Evolutionary conservation across 345 rosid genomes (phyloP), one percentile per base, ranked within the genome.

Genomic region (Eucalyptus leucophloia): DNA sequence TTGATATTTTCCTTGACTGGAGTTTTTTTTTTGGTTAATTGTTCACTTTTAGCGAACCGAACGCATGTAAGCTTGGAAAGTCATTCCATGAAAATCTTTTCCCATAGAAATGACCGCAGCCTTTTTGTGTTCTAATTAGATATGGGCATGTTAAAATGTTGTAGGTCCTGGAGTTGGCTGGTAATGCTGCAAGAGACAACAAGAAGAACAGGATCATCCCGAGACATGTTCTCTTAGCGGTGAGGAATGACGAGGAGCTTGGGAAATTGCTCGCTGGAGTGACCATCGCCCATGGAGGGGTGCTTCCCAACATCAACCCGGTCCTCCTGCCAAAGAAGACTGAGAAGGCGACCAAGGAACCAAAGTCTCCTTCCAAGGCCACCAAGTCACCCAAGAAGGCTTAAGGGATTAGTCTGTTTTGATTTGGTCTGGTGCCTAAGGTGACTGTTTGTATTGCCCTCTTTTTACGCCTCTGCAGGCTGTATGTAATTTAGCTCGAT

Each of bases 231-330:
- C 91, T 96, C 7, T 89, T 96, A 89, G 97, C 98, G 0, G 94
- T 96, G 87, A 94, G 98, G 91, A 96, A 96, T 21, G 98, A 96
- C 44, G 98, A 95, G 86, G 97, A 96, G 87, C 91, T 96, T 62
- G 96, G 98, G 45, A 96, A 91, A 91, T 92, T 96, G 44, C 94
- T 96, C 9, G 92, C 94, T 15, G 97, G 96, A 12, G 97, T 96
- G 58, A 96, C 97, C 5, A 96, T 95, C 30, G 98, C 97, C n/a
- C 96, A 96, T n/a, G 96, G 98, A 9, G 98, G 98, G 8, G 97
- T 96, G 7, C 91, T 95, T 80, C 97, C 97, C 4, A 96, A 94
- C 94, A 94, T 94, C 88, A 95, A 96, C 92, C 97, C 96, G 1
- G 92, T 95, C 34, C 95, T 96, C 12, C 93, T 96, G 69, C 98